Evolutionary conservation across 1,284 basidiomycete species (phyloP), one percentile per base, ranked within the genome.

Genomic region (Rhodotorula sp.): DNA sequence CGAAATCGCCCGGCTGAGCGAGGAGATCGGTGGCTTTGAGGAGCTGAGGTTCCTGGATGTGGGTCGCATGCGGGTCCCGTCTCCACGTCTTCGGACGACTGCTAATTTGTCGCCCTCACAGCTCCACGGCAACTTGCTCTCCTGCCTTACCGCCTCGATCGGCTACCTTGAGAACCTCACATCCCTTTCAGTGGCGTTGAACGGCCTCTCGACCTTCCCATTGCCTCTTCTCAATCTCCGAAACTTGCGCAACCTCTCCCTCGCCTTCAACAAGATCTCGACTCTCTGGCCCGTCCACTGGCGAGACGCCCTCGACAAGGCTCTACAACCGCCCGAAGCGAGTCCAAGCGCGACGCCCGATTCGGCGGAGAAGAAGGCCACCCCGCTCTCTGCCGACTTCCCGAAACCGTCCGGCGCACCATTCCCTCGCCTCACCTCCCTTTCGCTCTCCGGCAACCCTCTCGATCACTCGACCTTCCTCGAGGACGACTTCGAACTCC

Each of bases 41-140:
- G 71, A 72, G 5, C 51, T 74, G 1, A 65, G 70, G 44, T 29
- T 57, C 4, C 65, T 74, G 7, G 71, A 74, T n/a, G 72, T 74
- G 49, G 46, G 72, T 47, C 29, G 1, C 13, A 29, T 8, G 20
- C 13, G 1, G 22, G 24, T 9, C 48, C 4, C 22, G 15, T n/a
- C 44, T 22, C 27, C 24, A 10, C 34, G 24, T 5, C 20, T 11
- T 29, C 20, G 49, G 29, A n/a, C n/a, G n/a, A n/a, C n/a, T n/a
- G 4, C 46, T 49, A 19, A 46, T 34, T 9, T 11, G n/a, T 4
- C 29, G 30, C n/a, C n/a, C 39, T n/a, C 7, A 17, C 65, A 74
- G 72, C 36, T 74, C 4, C 73, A 74, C 56, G 67, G 70, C 51
- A 74, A 74, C 49, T 44, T 30, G 2, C 66, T 74, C 32, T 11